A percentile compares a stretch with the other conserved stretches of the same genome.
phyloP scores from a whole-genome alignment of 192 early-diverging fungal species.

The Linnemannia zychae region DNA sequence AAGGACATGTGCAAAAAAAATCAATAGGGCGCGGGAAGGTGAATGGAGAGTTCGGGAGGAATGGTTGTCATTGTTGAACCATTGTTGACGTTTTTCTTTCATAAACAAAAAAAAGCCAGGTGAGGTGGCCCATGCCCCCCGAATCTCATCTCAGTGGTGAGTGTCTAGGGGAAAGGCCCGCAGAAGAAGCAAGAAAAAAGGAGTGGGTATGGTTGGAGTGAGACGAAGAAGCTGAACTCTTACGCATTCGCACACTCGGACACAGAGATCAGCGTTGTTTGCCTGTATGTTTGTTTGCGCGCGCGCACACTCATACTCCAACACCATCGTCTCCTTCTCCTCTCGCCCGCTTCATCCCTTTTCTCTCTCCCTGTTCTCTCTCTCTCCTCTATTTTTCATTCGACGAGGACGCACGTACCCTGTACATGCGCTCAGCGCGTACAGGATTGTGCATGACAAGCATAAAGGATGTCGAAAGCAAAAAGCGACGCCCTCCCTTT shows the following conservation, averaged over 20 bases:
- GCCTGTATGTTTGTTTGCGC: background rate
- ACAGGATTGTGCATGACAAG: constrained; percentile 37
- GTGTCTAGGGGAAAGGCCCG: background rate
- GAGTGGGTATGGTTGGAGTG: background rate
- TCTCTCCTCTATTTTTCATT: background rate
- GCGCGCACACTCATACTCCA: background rate
- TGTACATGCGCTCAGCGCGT: constrained; percentile 40
- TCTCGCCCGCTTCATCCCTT: background rate
- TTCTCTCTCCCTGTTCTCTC: background rate
- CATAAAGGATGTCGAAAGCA: background rate
- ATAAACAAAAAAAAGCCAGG: background rate
- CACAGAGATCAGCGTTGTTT: background rate
- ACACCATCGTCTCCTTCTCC: background rate
- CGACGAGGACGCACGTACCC: constrained; percentile 31
- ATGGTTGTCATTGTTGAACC: background rate
- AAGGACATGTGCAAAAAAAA: no score
- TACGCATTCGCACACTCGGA: background rate
- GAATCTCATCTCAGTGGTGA: background rate
- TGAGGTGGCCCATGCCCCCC: background rate
- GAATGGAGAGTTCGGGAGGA: background rate
- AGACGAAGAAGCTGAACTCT: background rate
- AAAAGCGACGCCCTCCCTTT: background rate
- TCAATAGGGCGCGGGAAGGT: no score
- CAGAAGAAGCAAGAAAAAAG: background rate
- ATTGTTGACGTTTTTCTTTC: background rate